These are phyloP conservation scores for Lactifluus pinguis DNA, from an alignment of 768 basidiomycete species.

Conservation along the genomic window DNA sequence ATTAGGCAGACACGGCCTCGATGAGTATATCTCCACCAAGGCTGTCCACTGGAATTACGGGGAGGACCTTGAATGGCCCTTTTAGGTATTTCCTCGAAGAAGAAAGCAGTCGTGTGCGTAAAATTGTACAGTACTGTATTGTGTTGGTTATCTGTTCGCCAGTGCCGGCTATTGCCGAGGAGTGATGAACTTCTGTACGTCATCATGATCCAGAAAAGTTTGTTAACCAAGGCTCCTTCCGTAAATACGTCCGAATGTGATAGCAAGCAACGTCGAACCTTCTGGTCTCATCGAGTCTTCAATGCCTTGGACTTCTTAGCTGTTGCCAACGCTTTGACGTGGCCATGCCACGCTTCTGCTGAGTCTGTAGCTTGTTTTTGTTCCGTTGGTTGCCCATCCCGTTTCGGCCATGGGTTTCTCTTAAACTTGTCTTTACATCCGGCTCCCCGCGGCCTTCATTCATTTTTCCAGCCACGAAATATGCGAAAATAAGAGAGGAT, in stretches of 20 bases:
- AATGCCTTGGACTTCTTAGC: neutral
- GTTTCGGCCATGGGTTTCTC: neutral
- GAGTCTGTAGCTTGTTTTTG: neutral
- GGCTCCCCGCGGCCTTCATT: neutral
- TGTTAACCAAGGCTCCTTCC: neutral
- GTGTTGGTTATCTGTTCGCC: neutral
- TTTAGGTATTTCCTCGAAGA: slow-evolving; percentile 30
- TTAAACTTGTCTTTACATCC: neutral
- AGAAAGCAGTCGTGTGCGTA: neutral
- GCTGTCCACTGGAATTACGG: slow-evolving; percentile 86
- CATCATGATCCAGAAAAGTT: no score
- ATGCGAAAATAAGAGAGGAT: neutral
- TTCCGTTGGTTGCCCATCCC: neutral
- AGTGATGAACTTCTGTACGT: neutral
- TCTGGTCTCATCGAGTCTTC: neutral
- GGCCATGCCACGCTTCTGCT: neutral
- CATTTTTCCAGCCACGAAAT: neutral
- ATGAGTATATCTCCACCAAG: slow-evolving; percentile 77
- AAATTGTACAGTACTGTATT: neutral
- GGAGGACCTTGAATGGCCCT: slow-evolving; percentile 70
- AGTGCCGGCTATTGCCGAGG: neutral
- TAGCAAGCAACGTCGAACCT: neutral
- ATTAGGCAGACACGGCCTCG: slow-evolving; percentile 75
- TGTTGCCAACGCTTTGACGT: neutral
- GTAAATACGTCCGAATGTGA: neutral